Conservation (phyloP, 2,329 filamentous ascomycete genomes). For the Grosmannia clavigera region DNA sequence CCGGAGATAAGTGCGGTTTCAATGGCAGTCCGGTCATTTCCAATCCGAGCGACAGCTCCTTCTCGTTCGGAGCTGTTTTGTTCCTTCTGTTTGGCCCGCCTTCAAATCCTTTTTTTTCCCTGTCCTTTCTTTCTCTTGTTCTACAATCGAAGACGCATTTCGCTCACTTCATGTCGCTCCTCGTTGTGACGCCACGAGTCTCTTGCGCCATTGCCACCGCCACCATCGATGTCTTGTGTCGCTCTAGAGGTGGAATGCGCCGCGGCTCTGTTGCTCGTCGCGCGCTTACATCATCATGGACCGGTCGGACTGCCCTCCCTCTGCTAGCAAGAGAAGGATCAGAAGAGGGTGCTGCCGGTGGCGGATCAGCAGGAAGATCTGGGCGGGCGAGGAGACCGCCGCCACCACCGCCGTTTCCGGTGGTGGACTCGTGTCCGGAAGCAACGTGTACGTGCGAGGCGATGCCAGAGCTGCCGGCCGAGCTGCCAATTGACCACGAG, state of each 20-base stretch:
- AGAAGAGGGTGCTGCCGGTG: not conserved
- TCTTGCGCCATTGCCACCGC: not conserved
- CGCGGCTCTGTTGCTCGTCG: not conserved
- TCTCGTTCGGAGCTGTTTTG: not conserved
- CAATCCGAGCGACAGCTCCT: not conserved
- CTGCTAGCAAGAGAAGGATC: not conserved
- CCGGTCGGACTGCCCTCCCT: not conserved
- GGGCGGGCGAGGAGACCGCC: not conserved
- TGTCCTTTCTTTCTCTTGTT: not conserved
- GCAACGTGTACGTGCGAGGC: slow-evolving; percentile 66
- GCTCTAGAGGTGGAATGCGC: not conserved
- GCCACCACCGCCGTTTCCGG: slow-evolving; percentile 25
- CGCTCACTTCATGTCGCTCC: not conserved
- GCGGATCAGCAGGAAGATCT: not conserved
- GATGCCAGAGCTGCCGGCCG: slow-evolving; percentile 49
- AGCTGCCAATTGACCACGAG: slow-evolving; percentile 62
- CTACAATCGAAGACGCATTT: not conserved
- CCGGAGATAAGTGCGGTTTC: not conserved
- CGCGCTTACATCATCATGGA: not conserved
- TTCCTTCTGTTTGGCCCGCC: not conserved
- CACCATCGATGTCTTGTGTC: not conserved
- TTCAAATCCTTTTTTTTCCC: not conserved
- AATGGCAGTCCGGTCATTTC: not conserved
- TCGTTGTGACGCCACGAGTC: not conserved
- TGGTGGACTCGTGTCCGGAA: slow-evolving; percentile 51